Base-by-base conservation (phyloP, 371 early-diverging fungal genomes). In the Phascolomyces articulosus region DNA sequence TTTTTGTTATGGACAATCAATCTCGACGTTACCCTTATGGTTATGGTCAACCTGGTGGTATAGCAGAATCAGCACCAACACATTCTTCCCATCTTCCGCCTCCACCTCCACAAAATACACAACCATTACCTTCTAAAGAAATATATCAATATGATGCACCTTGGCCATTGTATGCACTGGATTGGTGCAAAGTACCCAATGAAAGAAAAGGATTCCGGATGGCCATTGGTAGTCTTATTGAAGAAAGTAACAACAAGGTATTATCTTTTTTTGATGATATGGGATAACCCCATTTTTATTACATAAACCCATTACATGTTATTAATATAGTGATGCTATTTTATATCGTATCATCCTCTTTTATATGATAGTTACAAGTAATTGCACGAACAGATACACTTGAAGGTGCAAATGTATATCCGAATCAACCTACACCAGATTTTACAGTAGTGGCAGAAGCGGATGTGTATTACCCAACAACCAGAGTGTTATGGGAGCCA, bases 401-500 rank as follows among this genome's bases (percentile, higher is more conserved):
- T 38, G 63, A 68, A 24, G 67, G 64, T 7, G 58, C 47, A 16
- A 40, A 34, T 18, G 24, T 31, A 31, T 58, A 55, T 38, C 21
- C 62, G 55, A 55, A 29, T 38, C 72, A 73, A 61, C 59, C 77
- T 63, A 69, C 70, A 64, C 63, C 65, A 10, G 85, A 93, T 65
- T 91, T 93, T 74, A 82, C 86, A 16, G 71, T 79, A 0, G 79
- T 91, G 0, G 94, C 91, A 34, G 92, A 91, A 63, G 77, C 83
- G 0, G 86, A 87, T 27, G 88, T 91, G 20, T 82, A 87, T 21
- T 96, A 91, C 66, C 97, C 97, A 23, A 78, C 89, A 38, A 93
- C 95, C 13, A 94, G 94, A 68, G 79, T 95, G 38, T 69, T 86
- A 63, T 96, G 95, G 95, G 84, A 90, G 31, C 95, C 95, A 13